Evolutionary conservation across 768 basidiomycete genomes (phyloP).

Genomic region (Pulveroboletus ravenelii): DNA sequence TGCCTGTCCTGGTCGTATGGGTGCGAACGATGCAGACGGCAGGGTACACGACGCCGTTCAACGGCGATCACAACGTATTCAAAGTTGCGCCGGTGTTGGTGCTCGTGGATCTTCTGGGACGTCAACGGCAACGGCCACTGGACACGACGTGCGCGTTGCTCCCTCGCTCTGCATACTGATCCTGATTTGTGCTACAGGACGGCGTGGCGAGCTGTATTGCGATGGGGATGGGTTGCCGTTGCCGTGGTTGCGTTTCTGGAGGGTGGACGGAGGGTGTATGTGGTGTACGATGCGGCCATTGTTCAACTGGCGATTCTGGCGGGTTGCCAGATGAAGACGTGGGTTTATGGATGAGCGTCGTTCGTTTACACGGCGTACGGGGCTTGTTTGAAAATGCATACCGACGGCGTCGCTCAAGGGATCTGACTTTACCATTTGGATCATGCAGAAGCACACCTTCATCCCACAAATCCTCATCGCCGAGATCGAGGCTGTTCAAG

Average conservation of each 20-base stretch:
- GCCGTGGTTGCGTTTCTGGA: conserved; percentile 54
- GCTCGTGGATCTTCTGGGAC: conserved; percentile 55
- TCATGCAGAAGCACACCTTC: too few relatives aligned
- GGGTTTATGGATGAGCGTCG: conserved; percentile 3
- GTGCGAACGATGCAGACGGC: conserved; percentile 79
- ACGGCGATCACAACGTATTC: conserved; percentile 72
- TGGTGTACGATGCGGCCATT: conserved; percentile 60
- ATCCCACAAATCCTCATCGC: too few relatives aligned
- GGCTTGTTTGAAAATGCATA: too few relatives aligned
- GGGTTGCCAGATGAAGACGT: conserved; percentile 2
- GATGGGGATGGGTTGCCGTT: conserved; percentile 52
- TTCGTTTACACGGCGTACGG: too few relatives aligned
- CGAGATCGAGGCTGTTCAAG: too few relatives aligned
- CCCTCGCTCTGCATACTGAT: neutral
- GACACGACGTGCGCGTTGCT: conserved; percentile 34
- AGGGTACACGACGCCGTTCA: conserved; percentile 73
- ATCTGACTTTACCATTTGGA: too few relatives aligned
- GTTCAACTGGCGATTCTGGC: conserved; percentile 22
- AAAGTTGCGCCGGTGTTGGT: conserved; percentile 61
- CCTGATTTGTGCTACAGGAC: conserved; percentile 1
- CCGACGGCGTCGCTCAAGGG: too few relatives aligned
- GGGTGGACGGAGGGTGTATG: conserved; percentile 63
- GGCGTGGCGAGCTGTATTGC: conserved; percentile 24
- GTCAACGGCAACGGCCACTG: conserved; percentile 38
- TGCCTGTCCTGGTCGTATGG: conserved; percentile 84